Conservation (phyloP, 805 yeast genomes). For the Candida loeiensis region DNA sequence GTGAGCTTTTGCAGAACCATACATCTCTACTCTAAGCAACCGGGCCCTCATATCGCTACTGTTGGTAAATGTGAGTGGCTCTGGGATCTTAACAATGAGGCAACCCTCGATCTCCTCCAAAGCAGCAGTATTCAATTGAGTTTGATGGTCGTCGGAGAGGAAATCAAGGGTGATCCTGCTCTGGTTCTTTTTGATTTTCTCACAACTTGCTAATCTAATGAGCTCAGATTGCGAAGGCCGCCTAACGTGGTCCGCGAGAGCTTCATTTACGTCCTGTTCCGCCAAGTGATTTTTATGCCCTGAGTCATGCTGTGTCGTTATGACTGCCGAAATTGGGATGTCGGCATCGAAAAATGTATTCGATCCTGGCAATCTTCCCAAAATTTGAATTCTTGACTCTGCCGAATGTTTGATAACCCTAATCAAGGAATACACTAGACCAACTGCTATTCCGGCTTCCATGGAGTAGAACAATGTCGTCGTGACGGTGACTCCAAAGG, state of each 20-base stretch:
- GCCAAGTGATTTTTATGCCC: background rate
- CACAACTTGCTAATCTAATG: constrained; percentile 8
- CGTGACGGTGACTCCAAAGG: constrained; percentile 60
- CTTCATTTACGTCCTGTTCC: background rate
- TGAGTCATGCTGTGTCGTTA: background rate
- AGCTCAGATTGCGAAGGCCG: constrained; percentile 5
- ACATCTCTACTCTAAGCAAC: constrained; percentile 38
- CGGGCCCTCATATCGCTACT: constrained; percentile 37
- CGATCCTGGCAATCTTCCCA: constrained; percentile 53
- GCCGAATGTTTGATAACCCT: constrained; percentile 80
- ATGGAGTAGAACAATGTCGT: constrained; percentile 69
- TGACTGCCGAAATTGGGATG: constrained; percentile 15
- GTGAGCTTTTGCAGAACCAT: constrained; percentile 42
- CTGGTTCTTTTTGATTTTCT: constrained; percentile 5
- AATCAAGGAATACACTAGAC: constrained; percentile 74
- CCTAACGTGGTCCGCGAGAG: background rate
- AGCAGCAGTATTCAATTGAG: constrained; percentile 33
- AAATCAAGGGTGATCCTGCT: constrained; percentile 21
- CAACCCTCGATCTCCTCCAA: constrained; percentile 45
- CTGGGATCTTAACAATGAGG: constrained; percentile 41
- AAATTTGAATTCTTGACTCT: constrained; percentile 76
- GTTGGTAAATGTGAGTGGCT: constrained; percentile 42
- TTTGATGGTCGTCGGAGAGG: constrained; percentile 33
- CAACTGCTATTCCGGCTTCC: constrained; percentile 88
- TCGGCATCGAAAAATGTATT: constrained; percentile 42